phyloP scores from a whole-genome alignment of 495 filamentous ascomycete species.

The Hypoxylon intermedium region DNA sequence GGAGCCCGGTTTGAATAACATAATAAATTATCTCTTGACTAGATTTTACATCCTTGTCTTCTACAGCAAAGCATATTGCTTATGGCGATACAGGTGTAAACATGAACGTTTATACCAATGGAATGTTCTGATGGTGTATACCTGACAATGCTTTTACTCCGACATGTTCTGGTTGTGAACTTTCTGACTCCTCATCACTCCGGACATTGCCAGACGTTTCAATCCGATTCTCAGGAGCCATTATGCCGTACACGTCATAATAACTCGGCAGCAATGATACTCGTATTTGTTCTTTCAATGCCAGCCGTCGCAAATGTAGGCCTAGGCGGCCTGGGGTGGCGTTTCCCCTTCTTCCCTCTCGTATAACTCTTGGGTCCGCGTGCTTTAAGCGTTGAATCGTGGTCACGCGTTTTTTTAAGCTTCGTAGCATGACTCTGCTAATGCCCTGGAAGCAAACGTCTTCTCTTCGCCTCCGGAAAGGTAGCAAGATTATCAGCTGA shows the following conservation, averaged over 20 bases:
- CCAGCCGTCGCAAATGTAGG: background rate
- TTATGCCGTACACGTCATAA: slow-evolving; percentile 15
- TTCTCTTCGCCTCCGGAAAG: no score
- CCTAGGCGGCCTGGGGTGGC: background rate
- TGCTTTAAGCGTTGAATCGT: no score
- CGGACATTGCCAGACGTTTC: slow-evolving; percentile 6
- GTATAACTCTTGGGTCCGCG: no score
- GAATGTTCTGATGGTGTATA: slow-evolving; percentile 9
- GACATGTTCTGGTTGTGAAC: background rate
- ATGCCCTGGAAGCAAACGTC: no score
- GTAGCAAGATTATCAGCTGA: no score
- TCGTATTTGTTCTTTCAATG: slow-evolving; percentile 1
- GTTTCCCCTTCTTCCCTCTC: background rate
- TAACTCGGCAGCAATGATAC: slow-evolving; percentile 2
- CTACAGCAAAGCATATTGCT: background rate
- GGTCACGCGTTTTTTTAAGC: no score
- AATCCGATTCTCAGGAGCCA: slow-evolving; percentile 13
- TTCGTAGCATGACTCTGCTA: no score
- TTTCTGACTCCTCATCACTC: background rate
- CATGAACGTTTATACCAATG: slow-evolving; percentile 25
- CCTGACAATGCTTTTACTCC: slow-evolving; percentile 15
- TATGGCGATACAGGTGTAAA: background rate
- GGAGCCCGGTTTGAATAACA: slow-evolving; percentile 21
- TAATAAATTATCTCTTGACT: slow-evolving; percentile 26
- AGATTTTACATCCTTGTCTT: slow-evolving; percentile 3